Conservation (phyloP, 176 grass and related monocot genomes). For the Bonia amplexicaulis region DNA sequence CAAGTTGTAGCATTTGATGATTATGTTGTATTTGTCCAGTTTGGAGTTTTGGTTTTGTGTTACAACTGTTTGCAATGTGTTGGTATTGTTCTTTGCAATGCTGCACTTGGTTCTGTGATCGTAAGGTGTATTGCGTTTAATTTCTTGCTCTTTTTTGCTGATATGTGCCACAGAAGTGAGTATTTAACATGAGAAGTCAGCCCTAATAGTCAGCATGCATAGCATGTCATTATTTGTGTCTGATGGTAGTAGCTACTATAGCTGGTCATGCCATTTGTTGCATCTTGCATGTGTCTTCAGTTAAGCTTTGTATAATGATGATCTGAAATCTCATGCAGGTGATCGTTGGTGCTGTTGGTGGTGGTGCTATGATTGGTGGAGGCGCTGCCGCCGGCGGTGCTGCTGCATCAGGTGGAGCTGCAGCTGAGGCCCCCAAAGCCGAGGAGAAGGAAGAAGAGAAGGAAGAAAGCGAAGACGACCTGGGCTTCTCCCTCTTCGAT, state of each 20-base stretch:
- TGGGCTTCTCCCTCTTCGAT: constrained; percentile 94
- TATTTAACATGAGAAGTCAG: neutral
- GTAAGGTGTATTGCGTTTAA: neutral
- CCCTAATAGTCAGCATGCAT: neutral
- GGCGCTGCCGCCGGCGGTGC: constrained; percentile 23
- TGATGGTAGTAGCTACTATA: neutral
- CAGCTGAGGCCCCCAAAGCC: constrained; percentile 43
- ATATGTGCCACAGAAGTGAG: neutral
- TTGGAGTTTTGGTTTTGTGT: neutral
- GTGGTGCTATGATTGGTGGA: constrained; percentile 46
- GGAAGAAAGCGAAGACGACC: constrained; percentile 82
- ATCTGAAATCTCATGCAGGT: constrained; percentile 33
- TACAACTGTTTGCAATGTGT: neutral
- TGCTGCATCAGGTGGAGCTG: constrained; percentile 31
- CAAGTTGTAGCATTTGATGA: neutral
- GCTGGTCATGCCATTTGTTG: neutral
- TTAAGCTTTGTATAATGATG: neutral
- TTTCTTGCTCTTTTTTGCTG: neutral
- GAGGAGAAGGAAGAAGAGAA: constrained; percentile 89
- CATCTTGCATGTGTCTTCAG: neutral
- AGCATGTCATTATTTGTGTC: neutral
- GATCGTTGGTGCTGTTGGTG: constrained; percentile 52
- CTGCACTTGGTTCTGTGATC: neutral
- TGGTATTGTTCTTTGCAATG: neutral
- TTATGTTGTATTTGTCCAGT: neutral